Conservation (phyloP, 2,329 filamentous ascomycete species). For the Neophaeococcomyces mojaviensis region DNA sequence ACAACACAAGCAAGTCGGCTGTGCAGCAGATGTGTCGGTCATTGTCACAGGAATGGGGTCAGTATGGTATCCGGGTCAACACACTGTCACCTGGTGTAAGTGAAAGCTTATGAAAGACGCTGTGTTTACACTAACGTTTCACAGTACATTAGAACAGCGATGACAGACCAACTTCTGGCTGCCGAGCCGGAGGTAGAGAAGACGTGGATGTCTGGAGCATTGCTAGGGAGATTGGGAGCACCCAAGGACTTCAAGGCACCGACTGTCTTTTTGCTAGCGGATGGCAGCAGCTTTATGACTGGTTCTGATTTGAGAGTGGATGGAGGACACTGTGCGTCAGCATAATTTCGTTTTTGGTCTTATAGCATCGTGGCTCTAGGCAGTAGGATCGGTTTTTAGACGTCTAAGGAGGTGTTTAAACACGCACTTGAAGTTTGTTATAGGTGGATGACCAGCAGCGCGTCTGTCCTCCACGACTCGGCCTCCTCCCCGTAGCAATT, state of each 20-base stretch:
- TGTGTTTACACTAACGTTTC: conserved; percentile 28
- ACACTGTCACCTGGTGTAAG: conserved; percentile 36
- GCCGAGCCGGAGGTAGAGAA: no score
- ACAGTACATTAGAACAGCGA: conserved; percentile 39
- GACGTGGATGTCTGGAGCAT: no score
- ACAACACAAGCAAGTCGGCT: conserved; percentile 43
- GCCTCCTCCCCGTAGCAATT: no score
- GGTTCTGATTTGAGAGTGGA: conserved; percentile 33
- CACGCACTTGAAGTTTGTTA: no score
- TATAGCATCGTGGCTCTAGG: no score
- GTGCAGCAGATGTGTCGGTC: conserved; percentile 41
- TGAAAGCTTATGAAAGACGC: conserved; percentile 24
- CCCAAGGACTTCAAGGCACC: conserved; percentile 36
- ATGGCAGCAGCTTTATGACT: conserved; percentile 35
- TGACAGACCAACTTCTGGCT: no score
- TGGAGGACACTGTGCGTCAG: conserved; percentile 33
- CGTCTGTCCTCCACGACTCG: no score
- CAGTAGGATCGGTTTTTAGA: no score
- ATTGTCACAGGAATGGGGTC: conserved; percentile 41
- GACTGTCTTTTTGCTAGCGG: conserved; percentile 30
- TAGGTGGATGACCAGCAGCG: no score
- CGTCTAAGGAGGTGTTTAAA: no score
- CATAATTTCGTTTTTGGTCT: conserved; percentile 31
- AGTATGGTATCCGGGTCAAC: conserved; percentile 41
- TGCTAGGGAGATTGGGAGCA: no score